Percentiles rank a stretch among this genome's conserved stretches.
Conservation (phyloP, 2,329 filamentous ascomycete species). For the Aspergillus chevalieri region DNA sequence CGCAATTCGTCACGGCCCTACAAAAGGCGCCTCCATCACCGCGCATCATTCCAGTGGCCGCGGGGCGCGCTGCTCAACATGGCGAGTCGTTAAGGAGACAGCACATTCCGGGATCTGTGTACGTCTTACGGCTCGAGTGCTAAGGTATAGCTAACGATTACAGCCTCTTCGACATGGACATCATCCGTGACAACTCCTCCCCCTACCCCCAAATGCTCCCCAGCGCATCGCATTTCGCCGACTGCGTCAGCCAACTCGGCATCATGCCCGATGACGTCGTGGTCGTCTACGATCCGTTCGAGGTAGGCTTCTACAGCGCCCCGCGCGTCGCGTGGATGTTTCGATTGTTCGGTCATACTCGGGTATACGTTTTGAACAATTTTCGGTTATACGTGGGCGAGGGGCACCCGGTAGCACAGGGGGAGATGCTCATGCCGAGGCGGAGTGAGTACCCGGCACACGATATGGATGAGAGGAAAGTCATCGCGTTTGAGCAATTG, state of each 20-base stretch:
- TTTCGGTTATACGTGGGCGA: slow-evolving; percentile 18
- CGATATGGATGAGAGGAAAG: background rate
- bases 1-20: background rate
- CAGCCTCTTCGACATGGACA: slow-evolving; percentile 27
- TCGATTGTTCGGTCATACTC: slow-evolving; percentile 19
- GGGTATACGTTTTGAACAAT: slow-evolving; percentile 25
- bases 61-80: slow-evolving; percentile 10
- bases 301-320: slow-evolving; percentile 22
- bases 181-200: slow-evolving; percentile 14
- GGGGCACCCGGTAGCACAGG: slow-evolving; percentile 12
- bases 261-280: slow-evolving; percentile 18
- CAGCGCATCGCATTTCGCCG: slow-evolving; percentile 15
- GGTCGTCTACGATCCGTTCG: slow-evolving; percentile 24
- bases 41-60: slow-evolving; percentile 21
- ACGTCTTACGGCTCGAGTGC: background rate
- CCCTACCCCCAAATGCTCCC: slow-evolving; percentile 26
- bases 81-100: slow-evolving; percentile 9
- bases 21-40: background rate
- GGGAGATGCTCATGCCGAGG: background rate
- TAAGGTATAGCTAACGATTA: background rate
- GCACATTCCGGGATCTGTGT: slow-evolving; percentile 22
- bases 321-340: slow-evolving; percentile 25
- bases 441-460: slow-evolving; percentile 2
- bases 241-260: slow-evolving; percentile 13
- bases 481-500: slow-evolving; percentile 14